Percentiles rank a stretch among this genome's conserved stretches.
These are phyloP conservation scores for Nannizzia gypsea DNA, from an alignment of 2,329 filamentous ascomycete genomes.

Conservation along the genomic window DNA sequence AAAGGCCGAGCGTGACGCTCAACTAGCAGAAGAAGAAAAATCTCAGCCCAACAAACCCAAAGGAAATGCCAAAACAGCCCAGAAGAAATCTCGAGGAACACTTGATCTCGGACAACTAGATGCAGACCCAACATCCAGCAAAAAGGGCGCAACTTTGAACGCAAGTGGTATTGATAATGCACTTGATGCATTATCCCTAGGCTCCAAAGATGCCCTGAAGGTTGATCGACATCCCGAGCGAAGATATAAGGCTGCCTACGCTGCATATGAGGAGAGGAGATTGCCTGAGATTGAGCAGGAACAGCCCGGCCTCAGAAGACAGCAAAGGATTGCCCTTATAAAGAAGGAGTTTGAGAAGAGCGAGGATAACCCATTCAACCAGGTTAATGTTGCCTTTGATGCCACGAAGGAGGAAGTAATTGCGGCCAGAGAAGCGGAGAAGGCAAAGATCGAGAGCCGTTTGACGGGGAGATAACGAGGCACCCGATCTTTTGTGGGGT, in stretches of 20 bases:
- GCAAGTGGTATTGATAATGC: conserved; percentile 88
- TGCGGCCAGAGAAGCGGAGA: conserved; percentile 54
- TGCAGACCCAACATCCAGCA: conserved; percentile 22
- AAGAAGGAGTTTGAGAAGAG: conserved; percentile 90
- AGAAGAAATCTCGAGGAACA: conserved; percentile 48
- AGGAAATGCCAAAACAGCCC: conserved; percentile 37
- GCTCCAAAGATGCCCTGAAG: conserved; percentile 49
- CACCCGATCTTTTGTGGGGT: background rate
- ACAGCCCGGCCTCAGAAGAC: conserved; percentile 62
- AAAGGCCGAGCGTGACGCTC: conserved; percentile 82
- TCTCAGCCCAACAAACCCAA: conserved; percentile 51
- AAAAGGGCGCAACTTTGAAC: conserved; percentile 52
- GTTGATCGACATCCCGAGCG: conserved; percentile 82
- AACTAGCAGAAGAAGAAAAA: conserved; percentile 72
- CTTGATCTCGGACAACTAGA: conserved; percentile 69
- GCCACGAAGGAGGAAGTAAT: conserved; percentile 64
- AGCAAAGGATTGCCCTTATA: conserved; percentile 76
- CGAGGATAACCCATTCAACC: conserved; percentile 91
- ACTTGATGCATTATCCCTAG: conserved; percentile 69
- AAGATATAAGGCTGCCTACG: conserved; percentile 74
- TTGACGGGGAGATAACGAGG: conserved; percentile 28
- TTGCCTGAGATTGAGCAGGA: conserved; percentile 78
- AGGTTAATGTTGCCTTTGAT: conserved; percentile 65
- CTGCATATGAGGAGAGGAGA: conserved; percentile 67
- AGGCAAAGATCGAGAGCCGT: conserved; percentile 60